Percentiles rank a stretch among this genome's conserved stretches.
Evolutionary conservation across 2,329 filamentous ascomycete genomes (phyloP).

Genomic region (Orbilia brochopaga): DNA sequence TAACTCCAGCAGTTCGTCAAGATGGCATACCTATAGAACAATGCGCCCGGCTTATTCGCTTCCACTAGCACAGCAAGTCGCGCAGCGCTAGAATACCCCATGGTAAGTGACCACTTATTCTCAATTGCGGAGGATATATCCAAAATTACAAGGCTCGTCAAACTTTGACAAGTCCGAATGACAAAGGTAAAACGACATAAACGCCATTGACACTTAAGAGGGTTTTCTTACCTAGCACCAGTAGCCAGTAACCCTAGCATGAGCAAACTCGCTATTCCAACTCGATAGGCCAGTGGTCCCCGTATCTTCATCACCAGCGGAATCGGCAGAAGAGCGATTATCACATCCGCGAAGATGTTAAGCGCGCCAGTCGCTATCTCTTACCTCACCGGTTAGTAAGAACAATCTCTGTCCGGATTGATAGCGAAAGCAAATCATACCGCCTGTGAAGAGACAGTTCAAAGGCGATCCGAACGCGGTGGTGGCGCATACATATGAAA

Average conservation of each 20-base stretch:
- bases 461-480: background rate
- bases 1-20: slow-evolving; percentile 27
- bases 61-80: slow-evolving; percentile 22
- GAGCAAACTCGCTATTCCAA: slow-evolving; percentile 19
- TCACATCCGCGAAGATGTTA: slow-evolving; percentile 28
- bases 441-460: background rate
- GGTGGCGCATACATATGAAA: slow-evolving; percentile 21
- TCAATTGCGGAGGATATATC: too few species aligned
- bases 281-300: slow-evolving; percentile 23
- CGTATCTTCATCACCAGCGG: slow-evolving; percentile 29
- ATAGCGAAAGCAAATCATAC: too few species aligned
- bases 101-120: background rate
- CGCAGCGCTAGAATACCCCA: slow-evolving; percentile 11
- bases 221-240: slow-evolving; percentile 22
- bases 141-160: too few species aligned
- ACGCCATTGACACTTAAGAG: background rate
- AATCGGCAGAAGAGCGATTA: slow-evolving; percentile 34
- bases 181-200: too few species aligned
- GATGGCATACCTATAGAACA: slow-evolving; percentile 20
- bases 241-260: slow-evolving; percentile 40
- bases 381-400: background rate
- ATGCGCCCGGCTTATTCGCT: slow-evolving; percentile 6
- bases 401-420: too few species aligned
- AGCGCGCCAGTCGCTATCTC: slow-evolving; percentile 30
- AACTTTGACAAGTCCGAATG: too few species aligned